phyloP scores from a whole-genome alignment of 331 rosid genomes.

The Telfairia occidentalis region DNA sequence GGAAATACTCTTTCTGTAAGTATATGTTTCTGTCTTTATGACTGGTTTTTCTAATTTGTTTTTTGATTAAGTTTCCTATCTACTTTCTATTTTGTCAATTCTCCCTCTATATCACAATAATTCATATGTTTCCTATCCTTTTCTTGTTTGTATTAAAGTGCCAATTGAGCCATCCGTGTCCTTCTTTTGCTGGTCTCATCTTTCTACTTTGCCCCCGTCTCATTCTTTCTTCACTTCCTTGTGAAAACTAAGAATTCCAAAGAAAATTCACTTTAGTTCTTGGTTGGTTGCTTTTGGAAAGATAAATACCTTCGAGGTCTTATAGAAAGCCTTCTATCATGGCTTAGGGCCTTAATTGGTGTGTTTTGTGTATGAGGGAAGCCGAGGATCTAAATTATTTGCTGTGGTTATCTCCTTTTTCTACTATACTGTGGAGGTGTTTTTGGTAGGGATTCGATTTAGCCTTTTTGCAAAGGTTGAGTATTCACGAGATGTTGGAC shows the following conservation, averaged over 20 bases:
- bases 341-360: not conserved
- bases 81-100: not conserved
- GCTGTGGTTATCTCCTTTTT: not conserved
- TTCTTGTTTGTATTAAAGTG: not conserved
- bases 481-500: not conserved
- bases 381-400: not conserved
- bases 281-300: too few relatives aligned
- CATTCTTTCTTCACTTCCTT: too few relatives aligned
- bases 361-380: not conserved
- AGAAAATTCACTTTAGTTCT: too few relatives aligned
- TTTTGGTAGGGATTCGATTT: not conserved
- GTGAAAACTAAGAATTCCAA: too few relatives aligned
- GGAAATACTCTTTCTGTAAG: slow-evolving; percentile 95
- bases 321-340: not conserved
- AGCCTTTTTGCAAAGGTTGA: not conserved
- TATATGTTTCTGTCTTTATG: slow-evolving; percentile 14
- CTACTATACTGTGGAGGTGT: not conserved
- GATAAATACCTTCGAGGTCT: not conserved
- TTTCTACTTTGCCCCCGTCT: too few relatives aligned
- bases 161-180: not conserved
- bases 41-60: slow-evolving; percentile 3
- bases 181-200: not conserved
- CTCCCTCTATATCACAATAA: not conserved
- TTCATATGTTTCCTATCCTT: not conserved
- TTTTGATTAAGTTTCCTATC: slow-evolving; percentile 3